Conservation (phyloP, 2,329 filamentous ascomycete genomes). For the Penicillium sp. region DNA sequence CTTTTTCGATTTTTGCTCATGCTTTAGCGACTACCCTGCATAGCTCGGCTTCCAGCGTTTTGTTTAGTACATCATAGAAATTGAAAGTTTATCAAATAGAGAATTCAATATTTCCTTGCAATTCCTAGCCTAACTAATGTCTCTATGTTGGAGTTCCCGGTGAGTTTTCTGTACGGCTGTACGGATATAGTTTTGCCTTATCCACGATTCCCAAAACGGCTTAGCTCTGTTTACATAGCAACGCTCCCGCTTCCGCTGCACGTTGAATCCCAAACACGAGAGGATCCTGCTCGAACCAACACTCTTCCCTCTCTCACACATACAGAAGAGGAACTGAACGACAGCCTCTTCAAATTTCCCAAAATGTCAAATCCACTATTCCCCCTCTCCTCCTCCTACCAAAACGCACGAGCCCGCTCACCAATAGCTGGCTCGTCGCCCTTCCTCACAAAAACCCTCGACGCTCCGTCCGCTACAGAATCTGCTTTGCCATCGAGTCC, state of each 20-base stretch:
- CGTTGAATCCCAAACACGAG: conserved; percentile 28
- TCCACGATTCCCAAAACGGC: conserved; percentile 24
- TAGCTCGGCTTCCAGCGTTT: background rate
- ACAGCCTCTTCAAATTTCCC: background rate
- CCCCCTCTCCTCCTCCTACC: conserved; percentile 49
- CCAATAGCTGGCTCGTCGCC: conserved; percentile 32
- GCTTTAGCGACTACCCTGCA: conserved; percentile 7
- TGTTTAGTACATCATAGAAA: background rate
- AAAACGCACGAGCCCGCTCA: conserved; percentile 48
- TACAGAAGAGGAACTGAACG: background rate
- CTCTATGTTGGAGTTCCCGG: background rate
- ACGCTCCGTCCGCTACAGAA: conserved; percentile 32
- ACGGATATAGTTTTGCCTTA: background rate
- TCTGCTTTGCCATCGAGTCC: conserved; percentile 36
- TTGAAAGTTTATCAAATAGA: background rate
- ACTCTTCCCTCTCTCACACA: conserved; percentile 1
- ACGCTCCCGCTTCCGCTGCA: conserved; percentile 34
- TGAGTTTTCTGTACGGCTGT: too few relatives aligned
- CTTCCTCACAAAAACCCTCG: conserved; percentile 31
- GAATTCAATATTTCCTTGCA: background rate
- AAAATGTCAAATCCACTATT: conserved; percentile 51
- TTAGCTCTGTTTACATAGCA: conserved; percentile 43
- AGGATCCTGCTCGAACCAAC: conserved; percentile 5
- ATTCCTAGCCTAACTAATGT: too few relatives aligned
- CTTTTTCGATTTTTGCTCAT: background rate